A percentile compares a stretch with the other conserved stretches of the same genome.
These are phyloP conservation scores for Trichosporon faecale DNA, from an alignment of 1,284 basidiomycete genomes.

Conservation along the genomic window DNA sequence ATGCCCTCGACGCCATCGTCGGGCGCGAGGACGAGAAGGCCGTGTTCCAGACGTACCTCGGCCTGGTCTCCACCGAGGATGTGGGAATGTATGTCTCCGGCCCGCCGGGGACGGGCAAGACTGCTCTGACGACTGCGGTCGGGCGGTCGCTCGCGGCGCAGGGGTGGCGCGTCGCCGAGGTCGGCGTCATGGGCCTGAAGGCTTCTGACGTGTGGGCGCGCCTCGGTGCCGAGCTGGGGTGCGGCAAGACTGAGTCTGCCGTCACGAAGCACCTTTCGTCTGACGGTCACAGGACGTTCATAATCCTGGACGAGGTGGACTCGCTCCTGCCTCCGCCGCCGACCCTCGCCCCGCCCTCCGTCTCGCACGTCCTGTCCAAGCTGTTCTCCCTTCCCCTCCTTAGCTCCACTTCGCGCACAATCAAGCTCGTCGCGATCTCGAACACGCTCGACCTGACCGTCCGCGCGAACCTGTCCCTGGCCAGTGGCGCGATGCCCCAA, in stretches of 20 bases:
- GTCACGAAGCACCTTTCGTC: slow-evolving; percentile 29
- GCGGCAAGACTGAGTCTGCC: slow-evolving; percentile 37
- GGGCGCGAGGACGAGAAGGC: slow-evolving; percentile 48
- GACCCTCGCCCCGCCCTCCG: slow-evolving; percentile 34
- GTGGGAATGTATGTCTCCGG: slow-evolving; percentile 52
- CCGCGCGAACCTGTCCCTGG: slow-evolving; percentile 45
- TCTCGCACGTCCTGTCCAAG: slow-evolving; percentile 45
- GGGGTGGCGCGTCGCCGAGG: slow-evolving; percentile 45
- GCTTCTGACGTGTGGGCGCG: slow-evolving; percentile 41
- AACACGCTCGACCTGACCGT: slow-evolving; percentile 53
- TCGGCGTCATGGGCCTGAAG: slow-evolving; percentile 51
- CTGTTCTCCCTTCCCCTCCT: slow-evolving; percentile 47
- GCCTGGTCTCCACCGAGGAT: slow-evolving; percentile 27
- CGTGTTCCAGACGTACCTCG: slow-evolving; percentile 39
- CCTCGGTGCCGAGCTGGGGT: slow-evolving; percentile 37
- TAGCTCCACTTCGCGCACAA: slow-evolving; percentile 26
- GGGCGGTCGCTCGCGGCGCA: slow-evolving; percentile 31
- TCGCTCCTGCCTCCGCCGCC: slow-evolving; percentile 48
- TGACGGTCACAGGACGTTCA: slow-evolving; percentile 30
- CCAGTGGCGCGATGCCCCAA: slow-evolving; percentile 38
- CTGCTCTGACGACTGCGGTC: slow-evolving; percentile 47
- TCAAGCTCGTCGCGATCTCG: slow-evolving; percentile 51
- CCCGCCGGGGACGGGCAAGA: slow-evolving; percentile 54
- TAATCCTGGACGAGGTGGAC: slow-evolving; percentile 53
- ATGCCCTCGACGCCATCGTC: slow-evolving; percentile 32